Evolutionary conservation across 208 protist species (phyloP).

Genomic region (Leptomonas pyrrhocoris): DNA sequence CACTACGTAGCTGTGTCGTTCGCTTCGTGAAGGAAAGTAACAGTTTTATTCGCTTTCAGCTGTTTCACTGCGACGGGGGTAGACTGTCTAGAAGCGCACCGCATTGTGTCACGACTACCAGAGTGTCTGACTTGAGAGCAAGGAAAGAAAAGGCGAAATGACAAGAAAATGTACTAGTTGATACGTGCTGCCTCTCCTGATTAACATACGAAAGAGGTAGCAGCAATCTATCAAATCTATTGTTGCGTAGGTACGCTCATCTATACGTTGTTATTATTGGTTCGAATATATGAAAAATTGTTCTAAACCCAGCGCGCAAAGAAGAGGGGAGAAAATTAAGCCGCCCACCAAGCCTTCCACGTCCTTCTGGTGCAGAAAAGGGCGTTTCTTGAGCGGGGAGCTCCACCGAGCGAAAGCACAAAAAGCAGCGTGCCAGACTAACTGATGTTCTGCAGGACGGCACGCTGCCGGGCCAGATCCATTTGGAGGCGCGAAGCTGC

Average conservation of each 20-base stretch:
- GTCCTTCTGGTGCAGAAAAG: not conserved
- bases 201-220: not conserved
- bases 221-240: conserved; percentile 11
- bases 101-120: too few species aligned
- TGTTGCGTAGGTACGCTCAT: not conserved
- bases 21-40: too few species aligned
- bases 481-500: conserved; percentile 72
- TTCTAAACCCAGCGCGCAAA: not conserved
- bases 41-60: too few species aligned
- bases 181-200: not conserved
- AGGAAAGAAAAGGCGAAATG: conserved; percentile 2
- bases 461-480: conserved; percentile 82
- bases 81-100: not conserved
- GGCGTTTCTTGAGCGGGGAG: not conserved
- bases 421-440: conserved; percentile 1
- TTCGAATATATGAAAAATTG: not conserved
- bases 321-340: conserved; percentile 6
- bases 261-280: conserved; percentile 3
- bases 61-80: not conserved
- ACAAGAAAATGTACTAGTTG: not conserved
- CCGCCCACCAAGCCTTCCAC: too few species aligned
- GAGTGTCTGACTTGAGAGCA: not conserved
- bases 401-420: conserved; percentile 17
- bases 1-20: too few species aligned
- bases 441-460: conserved; percentile 61